Evolutionary conservation across 2,329 filamentous ascomycete species (phyloP), one percentile per base, ranked within the genome.

Genomic region (Metarhizium sp.): DNA sequence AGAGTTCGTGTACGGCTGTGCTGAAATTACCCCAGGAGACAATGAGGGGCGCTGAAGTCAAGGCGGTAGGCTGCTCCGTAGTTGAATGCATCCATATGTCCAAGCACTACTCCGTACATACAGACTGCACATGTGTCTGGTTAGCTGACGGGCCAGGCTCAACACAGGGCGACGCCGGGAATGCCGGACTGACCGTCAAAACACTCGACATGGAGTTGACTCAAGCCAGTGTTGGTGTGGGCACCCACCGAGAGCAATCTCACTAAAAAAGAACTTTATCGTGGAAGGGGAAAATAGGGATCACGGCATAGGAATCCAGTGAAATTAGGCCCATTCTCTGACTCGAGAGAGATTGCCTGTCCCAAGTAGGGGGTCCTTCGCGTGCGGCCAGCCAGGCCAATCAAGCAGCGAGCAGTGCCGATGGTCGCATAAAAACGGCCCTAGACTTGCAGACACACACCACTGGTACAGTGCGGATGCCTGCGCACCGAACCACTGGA

Each of bases 341-440:
- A 58, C 54, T 54, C 56, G 56, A 54, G 58, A 63, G 62, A 67
- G 57, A 67, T 63, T 66, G 59, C 55, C 40, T 64, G 61, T 64
- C 57, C 60, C 59, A 66, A 58, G 57, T 36, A 48, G 51, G 25
- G 13, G 29, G 34, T 47, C 29, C 32, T 52, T 14, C 29, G 52
- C 52, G 53, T 11, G 52, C 3, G 38, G 38, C 38, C 13, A 36
- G 34, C 34, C 34, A 25, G 25, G 32, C 5, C 29, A 18, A 50
- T 55, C 34, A 59, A 61, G 60, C 60, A 55, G 58, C 53, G 51
- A 55, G 52, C 67, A 59, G 66, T 69, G 60, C 49, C 49, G 57
- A 58, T 56, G 47, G 18, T 43, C 40, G n/a, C 7, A n/a, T 38
- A 36, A 36, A 57, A 54, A 62, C 62, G 57, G 60, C 59, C 16